Conservation (phyloP, 2,329 filamentous ascomycete species). For the Colletotrichum sp. region DNA sequence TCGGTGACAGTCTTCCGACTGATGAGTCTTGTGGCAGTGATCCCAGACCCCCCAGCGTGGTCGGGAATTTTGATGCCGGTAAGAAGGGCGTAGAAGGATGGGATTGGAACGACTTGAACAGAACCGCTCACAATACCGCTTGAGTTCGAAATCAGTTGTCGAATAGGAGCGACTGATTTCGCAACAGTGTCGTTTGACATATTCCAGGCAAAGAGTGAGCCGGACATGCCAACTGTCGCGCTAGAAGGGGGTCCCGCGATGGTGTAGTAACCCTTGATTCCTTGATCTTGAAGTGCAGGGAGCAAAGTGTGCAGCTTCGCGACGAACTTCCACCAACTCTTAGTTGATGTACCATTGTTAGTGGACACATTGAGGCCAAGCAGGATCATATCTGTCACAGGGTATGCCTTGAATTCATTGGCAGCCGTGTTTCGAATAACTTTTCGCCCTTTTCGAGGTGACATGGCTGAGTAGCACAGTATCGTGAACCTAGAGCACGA, state of each 20-base stretch:
- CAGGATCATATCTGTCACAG: constrained; percentile 26
- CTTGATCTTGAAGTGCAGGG: not conserved
- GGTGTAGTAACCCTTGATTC: not conserved
- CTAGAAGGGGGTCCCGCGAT: not conserved
- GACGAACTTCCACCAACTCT: not conserved
- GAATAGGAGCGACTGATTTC: not conserved
- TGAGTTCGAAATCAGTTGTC: not conserved
- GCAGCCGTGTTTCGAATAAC: not conserved
- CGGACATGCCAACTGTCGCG: not conserved
- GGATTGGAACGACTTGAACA: not conserved
- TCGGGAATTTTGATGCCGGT: not conserved
- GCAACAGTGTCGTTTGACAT: not conserved
- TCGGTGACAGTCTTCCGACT: not conserved
- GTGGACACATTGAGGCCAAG: not conserved
- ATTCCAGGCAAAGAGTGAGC: not conserved
- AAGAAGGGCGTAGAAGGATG: not conserved
- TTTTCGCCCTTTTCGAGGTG: not conserved
- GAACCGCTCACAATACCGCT: not conserved
- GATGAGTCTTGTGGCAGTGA: not conserved
- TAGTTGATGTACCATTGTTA: not conserved
- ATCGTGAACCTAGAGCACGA: not conserved
- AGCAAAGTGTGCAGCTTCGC: not conserved
- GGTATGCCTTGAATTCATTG: constrained; percentile 41
- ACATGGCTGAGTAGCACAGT: not conserved
- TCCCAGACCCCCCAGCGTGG: not conserved